Conservation (phyloP, 768 basidiomycete genomes). For the Dioszegia aurantiaca region DNA sequence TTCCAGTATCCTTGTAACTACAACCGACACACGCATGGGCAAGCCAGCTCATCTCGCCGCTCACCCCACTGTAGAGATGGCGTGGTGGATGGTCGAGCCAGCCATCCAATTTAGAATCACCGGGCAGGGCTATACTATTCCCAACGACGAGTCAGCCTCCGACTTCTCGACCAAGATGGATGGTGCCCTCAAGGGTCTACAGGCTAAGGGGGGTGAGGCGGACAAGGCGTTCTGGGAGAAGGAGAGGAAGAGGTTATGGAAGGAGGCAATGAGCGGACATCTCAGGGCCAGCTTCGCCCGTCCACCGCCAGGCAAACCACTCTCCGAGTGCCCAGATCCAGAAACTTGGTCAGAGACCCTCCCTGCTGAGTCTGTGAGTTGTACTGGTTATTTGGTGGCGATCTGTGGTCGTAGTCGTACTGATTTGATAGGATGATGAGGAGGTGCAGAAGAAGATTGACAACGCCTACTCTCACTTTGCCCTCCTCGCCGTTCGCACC, state of each 20-base stretch:
- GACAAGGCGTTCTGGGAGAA: slow-evolving; percentile 42
- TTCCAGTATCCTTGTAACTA: slow-evolving; percentile 34
- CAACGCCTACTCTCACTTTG: slow-evolving; percentile 39
- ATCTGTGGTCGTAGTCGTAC: not conserved
- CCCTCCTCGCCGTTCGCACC: slow-evolving; percentile 42
- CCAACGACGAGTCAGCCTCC: slow-evolving; percentile 8
- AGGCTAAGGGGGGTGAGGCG: slow-evolving; percentile 26
- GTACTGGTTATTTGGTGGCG: no score
- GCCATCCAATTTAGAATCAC: slow-evolving; percentile 48
- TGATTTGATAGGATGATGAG: slow-evolving; percentile 36
- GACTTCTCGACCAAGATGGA: slow-evolving; percentile 10
- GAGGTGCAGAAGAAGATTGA: slow-evolving; percentile 39
- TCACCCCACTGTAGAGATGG: slow-evolving; percentile 37
- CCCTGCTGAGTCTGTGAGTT: slow-evolving; percentile 41
- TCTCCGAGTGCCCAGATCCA: slow-evolving; percentile 31
- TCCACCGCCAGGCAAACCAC: slow-evolving; percentile 44
- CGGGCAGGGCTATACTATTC: slow-evolving; percentile 38
- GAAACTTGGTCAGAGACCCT: slow-evolving; percentile 44
- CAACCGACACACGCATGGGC: slow-evolving; percentile 50
- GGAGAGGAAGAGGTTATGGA: slow-evolving; percentile 40
- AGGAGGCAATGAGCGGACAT: slow-evolving; percentile 44
- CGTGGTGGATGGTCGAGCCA: slow-evolving; percentile 48
- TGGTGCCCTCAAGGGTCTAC: slow-evolving; percentile 14
- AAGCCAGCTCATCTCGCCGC: slow-evolving; percentile 40
- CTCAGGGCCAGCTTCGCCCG: slow-evolving; percentile 47